These are phyloP conservation scores for Talaromyces nanjingensis DNA, from an alignment of 495 filamentous ascomycete genomes.

Conservation along the genomic window DNA sequence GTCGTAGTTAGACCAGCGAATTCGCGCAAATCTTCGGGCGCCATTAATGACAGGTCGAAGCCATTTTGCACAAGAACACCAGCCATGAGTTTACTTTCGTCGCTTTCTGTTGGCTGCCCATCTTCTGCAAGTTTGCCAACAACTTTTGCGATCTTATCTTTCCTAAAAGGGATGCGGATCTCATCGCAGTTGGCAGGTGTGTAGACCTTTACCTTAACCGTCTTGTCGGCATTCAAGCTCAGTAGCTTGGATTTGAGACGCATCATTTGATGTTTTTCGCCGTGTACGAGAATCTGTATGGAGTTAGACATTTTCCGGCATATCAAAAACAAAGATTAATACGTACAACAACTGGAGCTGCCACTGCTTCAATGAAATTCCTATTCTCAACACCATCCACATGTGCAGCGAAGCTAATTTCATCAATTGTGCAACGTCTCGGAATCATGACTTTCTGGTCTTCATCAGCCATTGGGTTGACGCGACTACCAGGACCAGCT, in stretches of 20 bases:
- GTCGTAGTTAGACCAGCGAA: slow-evolving; percentile 94
- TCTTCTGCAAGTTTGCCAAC: slow-evolving; percentile 87
- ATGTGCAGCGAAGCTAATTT: slow-evolving; percentile 91
- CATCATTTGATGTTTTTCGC: slow-evolving; percentile 98
- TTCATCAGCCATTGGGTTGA: slow-evolving; percentile 40
- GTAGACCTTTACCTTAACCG: slow-evolving; percentile 78
- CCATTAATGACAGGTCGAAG: slow-evolving; percentile 94
- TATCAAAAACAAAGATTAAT: neutral
- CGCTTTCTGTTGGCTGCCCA: slow-evolving; percentile 50
- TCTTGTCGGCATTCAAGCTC: slow-evolving; percentile 77
- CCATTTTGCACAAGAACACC: slow-evolving; percentile 95
- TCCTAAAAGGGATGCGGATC: slow-evolving; percentile 87
- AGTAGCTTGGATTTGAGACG: slow-evolving; percentile 88
- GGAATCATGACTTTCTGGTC: slow-evolving; percentile 87
- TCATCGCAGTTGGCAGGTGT: slow-evolving; percentile 92
- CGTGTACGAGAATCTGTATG: slow-evolving; percentile 81
- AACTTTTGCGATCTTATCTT: slow-evolving; percentile 94
- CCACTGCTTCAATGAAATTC: slow-evolving; percentile 90
- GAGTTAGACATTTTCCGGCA: slow-evolving; percentile 13
- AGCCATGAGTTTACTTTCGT: slow-evolving; percentile 56
- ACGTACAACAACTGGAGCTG: slow-evolving; percentile 83
- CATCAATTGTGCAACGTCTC: slow-evolving; percentile 81
- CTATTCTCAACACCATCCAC: slow-evolving; percentile 94
- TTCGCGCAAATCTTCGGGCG: slow-evolving; percentile 87
- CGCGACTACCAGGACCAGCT: slow-evolving; percentile 48